Conservation (phyloP, 1,139 yeast species). For the Meyerozyma smithsonii region DNA sequence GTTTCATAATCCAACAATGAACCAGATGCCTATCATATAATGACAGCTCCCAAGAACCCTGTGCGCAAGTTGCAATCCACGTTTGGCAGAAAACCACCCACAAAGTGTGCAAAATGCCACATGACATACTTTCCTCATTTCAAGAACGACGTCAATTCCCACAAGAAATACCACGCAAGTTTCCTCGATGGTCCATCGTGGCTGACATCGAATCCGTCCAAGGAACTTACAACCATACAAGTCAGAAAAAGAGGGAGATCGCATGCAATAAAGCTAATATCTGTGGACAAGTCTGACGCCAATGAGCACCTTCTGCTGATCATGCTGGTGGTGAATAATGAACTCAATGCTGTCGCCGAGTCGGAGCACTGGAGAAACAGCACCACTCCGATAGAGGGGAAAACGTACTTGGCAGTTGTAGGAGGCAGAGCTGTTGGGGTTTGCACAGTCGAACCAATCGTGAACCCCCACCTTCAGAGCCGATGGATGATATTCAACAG, state of each 20-base stretch:
- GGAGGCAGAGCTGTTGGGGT: slow-evolving; percentile 47
- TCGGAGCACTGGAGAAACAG: slow-evolving; percentile 41
- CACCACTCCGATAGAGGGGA: slow-evolving; percentile 9
- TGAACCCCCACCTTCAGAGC: slow-evolving; percentile 17
- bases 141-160: slow-evolving; percentile 42
- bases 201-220: slow-evolving; percentile 13
- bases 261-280: neutral
- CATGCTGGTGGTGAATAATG: slow-evolving; percentile 51
- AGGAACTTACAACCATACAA: neutral
- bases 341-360: slow-evolving; percentile 55
- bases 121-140: slow-evolving; percentile 53
- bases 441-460: slow-evolving; percentile 40
- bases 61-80: neutral
- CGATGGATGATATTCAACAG: slow-evolving; percentile 47
- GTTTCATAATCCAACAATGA: too few relatives aligned
- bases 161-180: slow-evolving; percentile 42
- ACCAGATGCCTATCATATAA: neutral
- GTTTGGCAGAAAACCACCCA: slow-evolving; percentile 7
- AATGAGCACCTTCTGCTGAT: slow-evolving; percentile 10
- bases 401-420: slow-evolving; percentile 43
- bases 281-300: neutral
- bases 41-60: neutral
- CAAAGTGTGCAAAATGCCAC: slow-evolving; percentile 51
- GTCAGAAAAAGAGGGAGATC: neutral
- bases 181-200: slow-evolving; percentile 47